These are phyloP conservation scores for Phytophthora pseudosyringae DNA, from an alignment of 352 stramenopile species.

Conservation along the genomic window DNA sequence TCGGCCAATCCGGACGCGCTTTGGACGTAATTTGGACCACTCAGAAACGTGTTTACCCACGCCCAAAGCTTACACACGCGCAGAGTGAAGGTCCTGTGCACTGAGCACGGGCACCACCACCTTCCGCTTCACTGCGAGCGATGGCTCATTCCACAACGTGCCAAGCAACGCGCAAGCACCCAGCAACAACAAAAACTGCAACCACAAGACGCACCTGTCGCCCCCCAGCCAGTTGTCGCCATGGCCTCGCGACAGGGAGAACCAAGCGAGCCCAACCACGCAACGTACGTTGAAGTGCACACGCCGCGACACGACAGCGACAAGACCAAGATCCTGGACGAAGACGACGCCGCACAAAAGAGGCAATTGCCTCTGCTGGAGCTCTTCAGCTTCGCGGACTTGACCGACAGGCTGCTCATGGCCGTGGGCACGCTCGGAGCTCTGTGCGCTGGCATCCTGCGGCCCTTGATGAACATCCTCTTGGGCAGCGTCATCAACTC, in stretches of 20 bases:
- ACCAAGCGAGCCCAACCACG: constrained; percentile 4
- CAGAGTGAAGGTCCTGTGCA: background rate
- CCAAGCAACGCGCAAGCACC: constrained; percentile 5
- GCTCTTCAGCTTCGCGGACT: constrained; percentile 41
- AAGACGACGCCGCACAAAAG: background rate
- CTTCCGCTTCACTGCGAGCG: background rate
- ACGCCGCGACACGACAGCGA: constrained; percentile 16
- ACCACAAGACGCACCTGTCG: background rate
- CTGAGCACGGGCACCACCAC: background rate
- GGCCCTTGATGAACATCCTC: constrained; percentile 38
- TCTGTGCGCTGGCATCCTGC: constrained; percentile 18
- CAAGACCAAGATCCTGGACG: constrained; percentile 5
- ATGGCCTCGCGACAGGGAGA: constrained; percentile 12
- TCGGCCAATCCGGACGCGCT: background rate
- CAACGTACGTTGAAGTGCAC: constrained; percentile 21
- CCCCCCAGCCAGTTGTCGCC: background rate
- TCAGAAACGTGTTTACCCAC: constrained; percentile 4
- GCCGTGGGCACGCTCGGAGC: constrained; percentile 18
- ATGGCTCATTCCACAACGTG: constrained; percentile 19
- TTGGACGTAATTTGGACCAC: background rate
- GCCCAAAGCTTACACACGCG: background rate
- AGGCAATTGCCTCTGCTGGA: constrained; percentile 24
- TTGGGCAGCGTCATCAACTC: constrained; percentile 41
- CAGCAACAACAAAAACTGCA: no score
- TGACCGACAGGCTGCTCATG: constrained; percentile 40